These are phyloP conservation scores for Pyrenula massariospora DNA, from an alignment of 495 filamentous ascomycete genomes.

Conservation along the genomic window DNA sequence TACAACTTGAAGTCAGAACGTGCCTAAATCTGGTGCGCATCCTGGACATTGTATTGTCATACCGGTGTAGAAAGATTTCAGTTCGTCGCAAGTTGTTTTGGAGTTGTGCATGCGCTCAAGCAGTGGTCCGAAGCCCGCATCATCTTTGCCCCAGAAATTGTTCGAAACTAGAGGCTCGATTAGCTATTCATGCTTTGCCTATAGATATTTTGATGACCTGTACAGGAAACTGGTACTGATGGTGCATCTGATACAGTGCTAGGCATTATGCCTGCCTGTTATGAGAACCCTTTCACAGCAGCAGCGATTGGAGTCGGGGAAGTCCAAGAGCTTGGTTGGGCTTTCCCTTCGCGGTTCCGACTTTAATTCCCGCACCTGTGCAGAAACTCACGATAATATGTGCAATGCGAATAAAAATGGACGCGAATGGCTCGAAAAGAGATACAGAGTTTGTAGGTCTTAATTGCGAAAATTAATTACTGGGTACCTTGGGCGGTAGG, in stretches of 20 bases:
- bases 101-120: conserved; percentile 93
- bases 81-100: conserved; percentile 89
- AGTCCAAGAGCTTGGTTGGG: background rate
- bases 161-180: conserved; percentile 61
- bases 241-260: conserved; percentile 26
- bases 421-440: background rate
- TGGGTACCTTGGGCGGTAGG: background rate
- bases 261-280: conserved; percentile 35
- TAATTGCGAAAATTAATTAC: background rate
- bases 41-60: conserved; percentile 6
- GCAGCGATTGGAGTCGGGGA: background rate
- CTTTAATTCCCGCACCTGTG: background rate
- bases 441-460: background rate
- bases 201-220: background rate
- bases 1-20: conserved; percentile 19
- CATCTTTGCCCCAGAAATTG: conserved; percentile 99
- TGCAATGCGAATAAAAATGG: background rate
- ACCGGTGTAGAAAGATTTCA: conserved; percentile 87
- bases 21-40: background rate
- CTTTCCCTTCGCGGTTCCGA: background rate
- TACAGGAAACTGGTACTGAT: background rate
- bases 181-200: background rate
- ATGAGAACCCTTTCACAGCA: background rate
- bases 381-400: background rate
- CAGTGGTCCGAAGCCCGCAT: conserved; percentile 86